Base-by-base conservation (phyloP, 768 basidiomycete species). In the Rubroboletus pulcherrimus region DNA sequence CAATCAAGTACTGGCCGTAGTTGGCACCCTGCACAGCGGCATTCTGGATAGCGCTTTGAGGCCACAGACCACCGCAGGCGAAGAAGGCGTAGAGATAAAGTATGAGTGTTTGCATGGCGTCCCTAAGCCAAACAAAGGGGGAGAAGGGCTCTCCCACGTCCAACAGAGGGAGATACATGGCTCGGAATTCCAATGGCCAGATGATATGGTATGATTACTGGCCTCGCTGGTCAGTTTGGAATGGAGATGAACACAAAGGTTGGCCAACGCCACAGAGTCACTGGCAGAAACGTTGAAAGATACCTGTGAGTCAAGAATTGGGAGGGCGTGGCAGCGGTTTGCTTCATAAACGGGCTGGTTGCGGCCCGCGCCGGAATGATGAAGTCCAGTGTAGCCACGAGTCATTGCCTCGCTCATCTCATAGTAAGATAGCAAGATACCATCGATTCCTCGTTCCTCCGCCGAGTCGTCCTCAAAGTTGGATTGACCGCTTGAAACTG, bases 41-140 rank as follows among this genome's bases (percentile, higher is more conserved):
- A 49, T n/a, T 37, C 21, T 43, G 42, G 7, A 33, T n/a, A 30
- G 19, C 7, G 12, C 41, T 24, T 24, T 50, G 47, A 26, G 56
- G 63, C 33, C 64, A 68, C 51, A 75, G 51, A 6, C 76, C 49
- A 38, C 73, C 57, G 5, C 57, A 67, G 21, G 39, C 71, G 59
- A 78, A 67, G 55, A 82, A 77, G 10, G 78, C 72, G 26, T 69
- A 73, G 21, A 82, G 63, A 61, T 76, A 79, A 67, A 77, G 75
- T 15, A 79, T 49, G 24, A 73, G 43, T 26, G 72, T 72, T 33
- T 66, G 64, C 74, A 78, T 77, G 21, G 66, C 61, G 55, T 77
- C 71, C 51, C 70, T 69, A n/a, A 79, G 39, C 44, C 60, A 63
- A 6, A 37, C 51, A 17, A 70, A 37, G 17, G 54, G 46, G 21